phyloP scores from a whole-genome alignment of 139 green algal species.

The Asterochloris sp. region DNA sequence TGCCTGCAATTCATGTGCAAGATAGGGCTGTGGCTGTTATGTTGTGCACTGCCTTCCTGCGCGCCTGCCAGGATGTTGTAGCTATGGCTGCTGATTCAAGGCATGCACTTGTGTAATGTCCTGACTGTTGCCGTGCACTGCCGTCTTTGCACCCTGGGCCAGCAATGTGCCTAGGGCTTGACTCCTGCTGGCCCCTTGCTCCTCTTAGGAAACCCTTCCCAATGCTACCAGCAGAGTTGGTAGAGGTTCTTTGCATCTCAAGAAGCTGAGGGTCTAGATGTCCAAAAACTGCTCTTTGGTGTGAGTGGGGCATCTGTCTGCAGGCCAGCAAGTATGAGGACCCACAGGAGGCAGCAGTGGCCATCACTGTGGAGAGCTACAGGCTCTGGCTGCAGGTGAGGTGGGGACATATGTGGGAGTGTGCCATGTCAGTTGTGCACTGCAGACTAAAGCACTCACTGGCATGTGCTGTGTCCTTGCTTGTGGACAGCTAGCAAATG shows the following conservation, averaged over 20 bases:
- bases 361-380: slow-evolving; percentile 79
- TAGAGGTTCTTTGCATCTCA: too few species aligned
- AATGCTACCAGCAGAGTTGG: too few species aligned
- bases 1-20: too few species aligned
- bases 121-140: too few species aligned
- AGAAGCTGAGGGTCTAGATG: too few species aligned
- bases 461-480: neutral
- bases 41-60: neutral
- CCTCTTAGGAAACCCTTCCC: too few species aligned
- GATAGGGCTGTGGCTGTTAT: too few species aligned
- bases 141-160: too few species aligned
- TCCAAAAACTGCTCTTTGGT: neutral
- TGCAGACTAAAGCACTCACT: neutral
- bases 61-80: neutral
- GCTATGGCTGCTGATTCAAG: neutral
- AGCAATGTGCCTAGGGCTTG: too few species aligned
- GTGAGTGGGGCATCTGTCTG: neutral
- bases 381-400: slow-evolving; percentile 57
- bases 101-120: too few species aligned
- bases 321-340: slow-evolving; percentile 59
- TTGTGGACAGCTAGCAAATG: neutral
- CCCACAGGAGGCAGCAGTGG: slow-evolving; percentile 66
- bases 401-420: neutral
- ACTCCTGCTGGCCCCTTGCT: too few species aligned
- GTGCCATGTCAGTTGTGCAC: neutral